A percentile compares a stretch with the other conserved stretches of the same genome.
These are phyloP conservation scores for Trypanosoma scelopori DNA, from an alignment of 208 protist species.

Conservation along the genomic window DNA sequence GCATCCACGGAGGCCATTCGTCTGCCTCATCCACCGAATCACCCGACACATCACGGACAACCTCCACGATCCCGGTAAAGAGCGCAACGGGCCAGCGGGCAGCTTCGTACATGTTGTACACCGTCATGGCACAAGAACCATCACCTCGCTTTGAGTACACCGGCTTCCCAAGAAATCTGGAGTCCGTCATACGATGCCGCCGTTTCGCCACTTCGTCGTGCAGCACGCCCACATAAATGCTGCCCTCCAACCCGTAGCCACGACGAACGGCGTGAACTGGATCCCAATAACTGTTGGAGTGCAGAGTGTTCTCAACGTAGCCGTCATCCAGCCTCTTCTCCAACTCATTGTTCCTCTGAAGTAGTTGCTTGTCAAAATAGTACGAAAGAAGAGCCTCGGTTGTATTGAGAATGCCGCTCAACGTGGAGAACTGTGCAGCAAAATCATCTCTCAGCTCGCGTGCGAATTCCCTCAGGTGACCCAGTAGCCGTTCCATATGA, in stretches of 20 bases:
- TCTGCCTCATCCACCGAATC: not conserved
- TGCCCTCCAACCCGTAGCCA: conserved; percentile 27
- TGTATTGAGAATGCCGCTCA: not conserved
- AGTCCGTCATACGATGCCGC: not conserved
- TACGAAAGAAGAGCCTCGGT: conserved; percentile 1
- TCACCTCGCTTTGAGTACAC: not conserved
- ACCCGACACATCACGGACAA: not conserved
- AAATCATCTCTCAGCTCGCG: no score
- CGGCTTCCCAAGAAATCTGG: not conserved
- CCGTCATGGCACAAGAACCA: conserved; percentile 12
- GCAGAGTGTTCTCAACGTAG: not conserved
- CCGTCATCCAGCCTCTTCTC: conserved; percentile 12
- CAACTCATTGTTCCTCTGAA: conserved; percentile 5
- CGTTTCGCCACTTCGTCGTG: conserved; percentile 2
- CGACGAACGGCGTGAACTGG: conserved; percentile 12
- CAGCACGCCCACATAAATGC: conserved; percentile 22
- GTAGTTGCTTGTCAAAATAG: conserved; percentile 17
- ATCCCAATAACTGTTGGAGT: conserved; percentile 19
- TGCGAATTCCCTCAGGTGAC: no score
- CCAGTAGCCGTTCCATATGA: no score
- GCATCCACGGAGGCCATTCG: conserved; percentile 5
- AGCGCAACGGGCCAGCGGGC: conserved; percentile 16
- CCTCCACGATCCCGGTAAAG: conserved; percentile 24
- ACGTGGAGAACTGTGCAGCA: no score
- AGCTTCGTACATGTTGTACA: conserved; percentile 15